phyloP scores from a whole-genome alignment of 495 filamentous ascomycete species.

The Neurospora tetrasperma region DNA sequence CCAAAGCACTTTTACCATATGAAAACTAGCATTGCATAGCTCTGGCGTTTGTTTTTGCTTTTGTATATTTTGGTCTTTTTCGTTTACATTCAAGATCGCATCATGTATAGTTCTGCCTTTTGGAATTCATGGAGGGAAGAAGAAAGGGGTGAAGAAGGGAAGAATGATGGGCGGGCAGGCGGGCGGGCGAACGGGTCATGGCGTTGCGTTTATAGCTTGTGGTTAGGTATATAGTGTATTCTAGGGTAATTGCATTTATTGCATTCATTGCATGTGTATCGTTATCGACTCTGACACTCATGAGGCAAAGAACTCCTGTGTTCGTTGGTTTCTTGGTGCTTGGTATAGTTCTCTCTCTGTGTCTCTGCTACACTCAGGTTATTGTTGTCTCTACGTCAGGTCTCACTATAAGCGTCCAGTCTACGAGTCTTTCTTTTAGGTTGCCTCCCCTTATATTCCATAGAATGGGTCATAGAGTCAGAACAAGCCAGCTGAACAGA shows the following conservation, averaged over 20 bases:
- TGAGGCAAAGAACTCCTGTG: too few relatives aligned
- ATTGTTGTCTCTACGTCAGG: too few relatives aligned
- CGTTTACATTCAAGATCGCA: not conserved
- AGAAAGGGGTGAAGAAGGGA: not conserved
- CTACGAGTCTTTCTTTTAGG: too few relatives aligned
- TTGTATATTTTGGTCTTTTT: not conserved
- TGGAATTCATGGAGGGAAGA: not conserved
- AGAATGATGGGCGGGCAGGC: not conserved
- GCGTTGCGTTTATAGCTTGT: not conserved
- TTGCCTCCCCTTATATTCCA: too few relatives aligned
- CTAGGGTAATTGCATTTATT: not conserved
- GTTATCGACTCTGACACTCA: too few relatives aligned
- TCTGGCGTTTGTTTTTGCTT: not conserved
- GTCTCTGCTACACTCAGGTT: too few relatives aligned
- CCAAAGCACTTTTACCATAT: not conserved
- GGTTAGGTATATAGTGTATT: not conserved
- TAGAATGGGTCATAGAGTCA: too few relatives aligned
- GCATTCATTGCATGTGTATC: not conserved
- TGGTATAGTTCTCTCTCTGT: too few relatives aligned
- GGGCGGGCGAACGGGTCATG: not conserved
- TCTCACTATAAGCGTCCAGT: too few relatives aligned
- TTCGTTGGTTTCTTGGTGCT: too few relatives aligned
- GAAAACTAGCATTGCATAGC: slow-evolving; percentile 1
- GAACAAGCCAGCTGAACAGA: too few relatives aligned
- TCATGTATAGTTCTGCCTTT: not conserved